Evolutionary conservation across 306 rosid species (phyloP).

Genomic region (Gleditsia sinensis): DNA sequence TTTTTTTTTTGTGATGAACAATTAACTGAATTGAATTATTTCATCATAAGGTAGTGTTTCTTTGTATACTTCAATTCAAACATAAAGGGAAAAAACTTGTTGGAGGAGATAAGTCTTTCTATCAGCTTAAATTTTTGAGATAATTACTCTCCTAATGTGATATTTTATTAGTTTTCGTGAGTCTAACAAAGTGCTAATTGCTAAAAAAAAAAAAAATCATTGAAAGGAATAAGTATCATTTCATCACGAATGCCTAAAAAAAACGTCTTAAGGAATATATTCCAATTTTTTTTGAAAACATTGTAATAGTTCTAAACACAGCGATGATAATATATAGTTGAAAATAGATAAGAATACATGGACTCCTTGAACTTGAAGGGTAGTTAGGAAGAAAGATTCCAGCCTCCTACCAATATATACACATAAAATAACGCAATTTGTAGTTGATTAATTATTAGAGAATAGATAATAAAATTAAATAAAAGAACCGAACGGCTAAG

Average conservation of each 20-base stretch:
- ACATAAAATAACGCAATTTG: constrained; percentile 30
- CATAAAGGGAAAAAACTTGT: too few species aligned
- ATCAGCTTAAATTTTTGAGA: neutral
- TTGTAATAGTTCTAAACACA: neutral
- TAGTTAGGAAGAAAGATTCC: constrained; percentile 34
- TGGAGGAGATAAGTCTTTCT: too few species aligned
- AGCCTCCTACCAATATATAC: neutral
- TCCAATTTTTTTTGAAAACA: constrained; percentile 7
- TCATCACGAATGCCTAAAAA: neutral
- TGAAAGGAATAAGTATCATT: neutral
- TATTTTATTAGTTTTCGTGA: neutral
- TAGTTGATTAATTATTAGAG: constrained; percentile 1
- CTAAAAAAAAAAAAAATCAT: neutral
- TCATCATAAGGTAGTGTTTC: too few species aligned
- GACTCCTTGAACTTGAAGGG: constrained; percentile 28
- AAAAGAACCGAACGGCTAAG: constrained; percentile 33
- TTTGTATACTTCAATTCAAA: too few species aligned
- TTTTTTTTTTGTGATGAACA: too few species aligned
- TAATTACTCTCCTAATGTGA: too few species aligned
- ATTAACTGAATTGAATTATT: too few species aligned
- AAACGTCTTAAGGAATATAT: constrained; percentile 4
- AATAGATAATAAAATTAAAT: constrained; percentile 9
- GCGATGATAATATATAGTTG: neutral
- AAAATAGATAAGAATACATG: neutral
- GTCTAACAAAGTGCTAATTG: neutral